These are phyloP conservation scores for Chamaecrista fasciculata DNA, from an alignment of 306 rosid species.

Conservation along the genomic window DNA sequence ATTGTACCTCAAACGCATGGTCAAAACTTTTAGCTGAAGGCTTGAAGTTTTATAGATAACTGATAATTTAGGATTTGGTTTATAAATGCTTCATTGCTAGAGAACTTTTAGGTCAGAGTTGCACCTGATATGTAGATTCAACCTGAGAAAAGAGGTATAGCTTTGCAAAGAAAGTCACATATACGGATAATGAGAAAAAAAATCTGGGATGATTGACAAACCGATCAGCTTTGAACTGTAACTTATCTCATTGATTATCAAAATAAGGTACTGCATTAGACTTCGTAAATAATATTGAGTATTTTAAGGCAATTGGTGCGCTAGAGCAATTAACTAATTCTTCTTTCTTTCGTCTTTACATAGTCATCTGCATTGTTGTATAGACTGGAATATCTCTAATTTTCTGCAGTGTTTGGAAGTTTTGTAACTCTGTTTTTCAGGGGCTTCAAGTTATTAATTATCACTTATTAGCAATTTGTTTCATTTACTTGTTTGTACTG, in stretches of 20 bases:
- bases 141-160: neutral
- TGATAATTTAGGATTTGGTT: neutral
- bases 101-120: neutral
- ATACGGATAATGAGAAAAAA: neutral
- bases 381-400: neutral
- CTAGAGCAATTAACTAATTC: neutral
- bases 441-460: neutral
- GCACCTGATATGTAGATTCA: neutral
- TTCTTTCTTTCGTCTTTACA: neutral
- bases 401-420: neutral
- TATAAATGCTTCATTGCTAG: neutral
- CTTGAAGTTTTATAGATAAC: neutral
- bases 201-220: neutral
- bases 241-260: conserved; percentile 12
- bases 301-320: neutral
- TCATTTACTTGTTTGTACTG: neutral
- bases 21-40: neutral
- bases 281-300: neutral
- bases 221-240: neutral
- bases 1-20: neutral
- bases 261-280: neutral
- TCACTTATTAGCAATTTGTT: neutral
- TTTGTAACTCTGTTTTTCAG: neutral
- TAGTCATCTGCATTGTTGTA: conserved; percentile 8
- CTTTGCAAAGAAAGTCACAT: neutral